Evolutionary conservation across 495 filamentous ascomycete species (phyloP).

Genomic region (Lepraria neglecta): DNA sequence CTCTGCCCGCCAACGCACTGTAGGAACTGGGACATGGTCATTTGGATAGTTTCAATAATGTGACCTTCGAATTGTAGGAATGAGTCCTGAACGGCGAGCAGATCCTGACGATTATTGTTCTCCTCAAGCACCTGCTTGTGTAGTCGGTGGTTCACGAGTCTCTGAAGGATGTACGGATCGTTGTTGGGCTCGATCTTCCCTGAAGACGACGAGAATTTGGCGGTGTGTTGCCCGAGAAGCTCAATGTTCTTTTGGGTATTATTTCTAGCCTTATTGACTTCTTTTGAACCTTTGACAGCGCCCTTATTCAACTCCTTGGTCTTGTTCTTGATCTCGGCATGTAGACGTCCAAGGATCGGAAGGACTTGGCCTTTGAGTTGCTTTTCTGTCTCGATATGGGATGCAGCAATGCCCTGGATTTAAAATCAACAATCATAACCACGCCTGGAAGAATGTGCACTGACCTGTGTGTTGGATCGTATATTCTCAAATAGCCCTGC

Average conservation of each 20-base stretch:
- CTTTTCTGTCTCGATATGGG: constrained; percentile 83
- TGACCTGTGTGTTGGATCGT: constrained; percentile 79
- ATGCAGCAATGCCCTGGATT: constrained; percentile 66
- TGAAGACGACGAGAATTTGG: constrained; percentile 62
- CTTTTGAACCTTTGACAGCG: constrained; percentile 81
- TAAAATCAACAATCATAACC: constrained; percentile 16
- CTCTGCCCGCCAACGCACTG: constrained; percentile 68
- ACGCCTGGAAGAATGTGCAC: constrained; percentile 11
- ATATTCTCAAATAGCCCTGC: constrained; percentile 89
- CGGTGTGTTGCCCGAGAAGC: constrained; percentile 76
- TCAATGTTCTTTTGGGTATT: constrained; percentile 93
- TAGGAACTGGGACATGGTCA: constrained; percentile 72
- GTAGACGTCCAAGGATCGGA: constrained; percentile 81
- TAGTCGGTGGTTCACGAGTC: constrained; percentile 73
- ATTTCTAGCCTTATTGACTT: constrained; percentile 81
- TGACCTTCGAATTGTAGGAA: constrained; percentile 86
- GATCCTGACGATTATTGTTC: constrained; percentile 87
- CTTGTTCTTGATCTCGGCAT: constrained; percentile 94
- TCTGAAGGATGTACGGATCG: constrained; percentile 83
- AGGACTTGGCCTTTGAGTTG: constrained; percentile 74
- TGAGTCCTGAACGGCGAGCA: constrained; percentile 79
- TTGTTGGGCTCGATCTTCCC: constrained; percentile 59
- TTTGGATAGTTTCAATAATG: constrained; percentile 74
- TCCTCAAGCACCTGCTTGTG: constrained; percentile 89
- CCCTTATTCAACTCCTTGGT: constrained; percentile 77